Percentiles rank a stretch among this genome's conserved stretches.
phyloP scores from a whole-genome alignment of 179 eudicot species.

The Beta macrorhiza region DNA sequence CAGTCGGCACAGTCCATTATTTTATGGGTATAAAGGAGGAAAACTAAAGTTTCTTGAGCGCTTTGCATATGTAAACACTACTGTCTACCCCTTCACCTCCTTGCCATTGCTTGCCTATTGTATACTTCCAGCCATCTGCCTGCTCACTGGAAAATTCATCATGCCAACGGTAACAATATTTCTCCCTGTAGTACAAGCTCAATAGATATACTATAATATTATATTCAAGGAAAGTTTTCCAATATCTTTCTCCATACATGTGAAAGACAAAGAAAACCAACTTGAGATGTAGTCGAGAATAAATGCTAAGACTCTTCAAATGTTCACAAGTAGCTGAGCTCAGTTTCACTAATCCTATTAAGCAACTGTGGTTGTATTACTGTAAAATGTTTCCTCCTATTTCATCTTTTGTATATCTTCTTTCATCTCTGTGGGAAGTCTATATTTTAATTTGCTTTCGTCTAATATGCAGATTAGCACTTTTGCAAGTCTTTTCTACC shows the following conservation, averaged over 20 bases:
- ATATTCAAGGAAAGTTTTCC: neutral
- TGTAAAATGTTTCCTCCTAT: too few relatives aligned
- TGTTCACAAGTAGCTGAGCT: neutral
- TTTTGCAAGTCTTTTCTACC: slow-evolving; percentile 78
- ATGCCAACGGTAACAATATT: slow-evolving; percentile 76
- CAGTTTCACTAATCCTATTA: neutral
- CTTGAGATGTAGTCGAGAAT: slow-evolving; percentile 9
- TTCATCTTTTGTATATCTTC: too few relatives aligned
- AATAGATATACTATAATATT: neutral
- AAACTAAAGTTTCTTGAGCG: slow-evolving; percentile 82
- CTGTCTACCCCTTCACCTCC: slow-evolving; percentile 82
- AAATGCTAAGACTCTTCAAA: neutral
- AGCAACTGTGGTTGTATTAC: slow-evolving; percentile 17
- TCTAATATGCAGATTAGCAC: slow-evolving; percentile 67
- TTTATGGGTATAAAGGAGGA: slow-evolving; percentile 73
- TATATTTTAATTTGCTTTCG: too few relatives aligned
- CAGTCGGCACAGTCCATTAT: slow-evolving; percentile 76
- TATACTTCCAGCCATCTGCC: slow-evolving; percentile 81
- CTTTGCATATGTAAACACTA: slow-evolving; percentile 77
- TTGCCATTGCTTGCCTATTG: slow-evolving; percentile 79
- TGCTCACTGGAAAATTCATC: slow-evolving; percentile 86
- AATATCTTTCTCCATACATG: slow-evolving; percentile 3
- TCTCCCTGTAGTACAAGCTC: slow-evolving; percentile 5
- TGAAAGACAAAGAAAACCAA: slow-evolving; percentile 1
- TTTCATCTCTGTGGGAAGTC: too few relatives aligned